A percentile compares a stretch with the other conserved stretches of the same genome.
Conservation (phyloP, 352 stramenopile species). For the Hyphochytrium catenoides region DNA sequence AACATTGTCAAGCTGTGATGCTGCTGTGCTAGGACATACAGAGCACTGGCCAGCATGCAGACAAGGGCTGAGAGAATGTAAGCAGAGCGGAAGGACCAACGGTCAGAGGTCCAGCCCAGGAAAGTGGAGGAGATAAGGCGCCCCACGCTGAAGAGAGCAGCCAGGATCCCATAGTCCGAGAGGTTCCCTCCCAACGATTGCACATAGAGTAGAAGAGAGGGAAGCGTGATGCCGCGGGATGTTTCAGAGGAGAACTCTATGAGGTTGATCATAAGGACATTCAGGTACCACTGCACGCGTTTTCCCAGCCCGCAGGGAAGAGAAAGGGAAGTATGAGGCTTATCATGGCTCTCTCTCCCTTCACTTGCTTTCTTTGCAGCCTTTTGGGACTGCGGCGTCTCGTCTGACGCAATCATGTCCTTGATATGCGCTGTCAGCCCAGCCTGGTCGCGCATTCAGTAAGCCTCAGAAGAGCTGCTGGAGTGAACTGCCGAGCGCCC, state of each 20-base stretch:
- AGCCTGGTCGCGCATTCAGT: no score
- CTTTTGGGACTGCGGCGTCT: no score
- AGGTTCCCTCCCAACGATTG: conserved; percentile 42
- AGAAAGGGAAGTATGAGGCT: no score
- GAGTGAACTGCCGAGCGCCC: no score
- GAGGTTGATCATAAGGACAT: conserved; percentile 57
- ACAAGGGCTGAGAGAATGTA: conserved; percentile 46
- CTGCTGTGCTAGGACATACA: conserved; percentile 33
- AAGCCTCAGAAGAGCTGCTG: no score
- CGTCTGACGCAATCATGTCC: no score
- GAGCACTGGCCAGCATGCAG: conserved; percentile 40
- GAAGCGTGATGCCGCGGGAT: conserved; percentile 38
- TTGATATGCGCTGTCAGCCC: no score
- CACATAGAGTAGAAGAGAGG: conserved; percentile 53
- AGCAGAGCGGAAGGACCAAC: conserved; percentile 43
- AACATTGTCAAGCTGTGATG: conserved; percentile 26
- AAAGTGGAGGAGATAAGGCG: conserved; percentile 44
- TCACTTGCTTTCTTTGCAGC: no score
- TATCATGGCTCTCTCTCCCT: no score
- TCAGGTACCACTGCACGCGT: conserved; percentile 39
- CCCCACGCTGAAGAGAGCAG: conserved; percentile 48
- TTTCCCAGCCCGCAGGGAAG: no score
- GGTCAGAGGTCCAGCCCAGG: conserved; percentile 57
- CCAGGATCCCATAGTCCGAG: conserved; percentile 46
- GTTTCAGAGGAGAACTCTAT: conserved; percentile 51